phyloP scores from a whole-genome alignment of 78 protist species.

The Dictyostelium capitatum region DNA sequence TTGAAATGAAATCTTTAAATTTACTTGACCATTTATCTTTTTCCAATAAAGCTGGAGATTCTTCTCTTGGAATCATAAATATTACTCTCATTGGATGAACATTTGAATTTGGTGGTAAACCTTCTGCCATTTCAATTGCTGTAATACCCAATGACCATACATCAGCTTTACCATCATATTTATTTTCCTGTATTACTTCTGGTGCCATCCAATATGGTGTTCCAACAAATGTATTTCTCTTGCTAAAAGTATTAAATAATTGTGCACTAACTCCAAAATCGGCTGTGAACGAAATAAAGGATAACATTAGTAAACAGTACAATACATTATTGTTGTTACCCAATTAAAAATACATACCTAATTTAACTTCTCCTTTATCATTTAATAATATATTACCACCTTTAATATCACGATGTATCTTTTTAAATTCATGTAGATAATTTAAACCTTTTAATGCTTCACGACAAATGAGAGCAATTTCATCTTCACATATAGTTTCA shows the following conservation, averaged over 20 bases:
- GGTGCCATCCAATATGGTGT: conserved; percentile 95
- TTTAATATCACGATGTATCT: conserved; percentile 98
- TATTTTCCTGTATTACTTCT: conserved; percentile 85
- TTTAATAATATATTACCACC: conserved; percentile 94
- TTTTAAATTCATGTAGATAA: conserved; percentile 80
- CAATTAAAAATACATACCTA: too few relatives aligned
- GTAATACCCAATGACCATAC: conserved; percentile 95
- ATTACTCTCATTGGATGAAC: conserved; percentile 91
- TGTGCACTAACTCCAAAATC: conserved; percentile 87
- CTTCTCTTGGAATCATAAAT: conserved; percentile 88
- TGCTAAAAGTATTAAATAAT: conserved; percentile 83
- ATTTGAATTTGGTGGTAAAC: conserved; percentile 90
- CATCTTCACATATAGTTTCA: conserved; percentile 80
- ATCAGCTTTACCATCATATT: conserved; percentile 88
- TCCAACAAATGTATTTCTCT: conserved; percentile 95
- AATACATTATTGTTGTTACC: too few relatives aligned
- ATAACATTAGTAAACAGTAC: too few relatives aligned
- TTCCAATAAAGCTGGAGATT: conserved; percentile 84
- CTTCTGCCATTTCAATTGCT: conserved; percentile 91
- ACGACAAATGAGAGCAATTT: conserved; percentile 91
- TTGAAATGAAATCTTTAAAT: conserved; percentile 68
- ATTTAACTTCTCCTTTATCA: conserved; percentile 93
- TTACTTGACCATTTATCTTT: conserved; percentile 29
- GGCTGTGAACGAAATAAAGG: neutral
- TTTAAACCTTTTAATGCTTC: conserved; percentile 88